Evolutionary conservation across 768 basidiomycete species (phyloP), one percentile per base, ranked within the genome.

Genomic region (Cantharellus cinnabarinus): DNA sequence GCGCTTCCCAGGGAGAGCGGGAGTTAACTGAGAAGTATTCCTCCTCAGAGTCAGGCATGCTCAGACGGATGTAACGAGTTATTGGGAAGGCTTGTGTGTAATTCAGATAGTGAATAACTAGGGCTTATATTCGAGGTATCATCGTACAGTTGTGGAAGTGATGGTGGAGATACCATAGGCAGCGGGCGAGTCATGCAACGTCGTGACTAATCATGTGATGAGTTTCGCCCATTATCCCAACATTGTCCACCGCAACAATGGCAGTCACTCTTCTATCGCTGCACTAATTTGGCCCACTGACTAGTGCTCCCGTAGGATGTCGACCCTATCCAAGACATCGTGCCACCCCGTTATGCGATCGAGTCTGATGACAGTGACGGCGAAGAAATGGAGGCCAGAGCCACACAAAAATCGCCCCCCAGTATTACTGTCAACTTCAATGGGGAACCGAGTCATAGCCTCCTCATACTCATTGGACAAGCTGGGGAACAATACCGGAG

Each of bases 41-140:
- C 15, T 81, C 83, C 66, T 85, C 82, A 59, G 78, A 79, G 75
- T 89, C 88, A 53, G 85, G 84, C 65, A 88, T 88, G 85, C 89
- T 88, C 7, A 7, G 56, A 5, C 56, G 41, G 15, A 40, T 7
- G 37, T 41, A 57, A 14, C 20, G 20, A 29, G 20, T 14, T 14
- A 41, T 40, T 41, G 41, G 60, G 48, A 53, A 60, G 51, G 44
- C 37, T 58, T 67, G 60, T 52, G 20, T 58, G 14, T 20, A 42
- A 7, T 56, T 42, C 60, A 63, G 62, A 59, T 67, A 61, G 10
- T 48, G 44, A 48, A 48, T 48, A 29, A 29, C 38, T 68, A 51
- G 60, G 20, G 15, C 57, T 64, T 69, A 72, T 79, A 80, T 80
- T 76, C 78, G 79, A 71, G 76, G 70, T 63, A 77, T 74, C 79